Percentiles rank a stretch among this genome's conserved stretches.
These are phyloP conservation scores for Aspergillus diversus DNA, from an alignment of 495 filamentous ascomycete species.

Conservation along the genomic window DNA sequence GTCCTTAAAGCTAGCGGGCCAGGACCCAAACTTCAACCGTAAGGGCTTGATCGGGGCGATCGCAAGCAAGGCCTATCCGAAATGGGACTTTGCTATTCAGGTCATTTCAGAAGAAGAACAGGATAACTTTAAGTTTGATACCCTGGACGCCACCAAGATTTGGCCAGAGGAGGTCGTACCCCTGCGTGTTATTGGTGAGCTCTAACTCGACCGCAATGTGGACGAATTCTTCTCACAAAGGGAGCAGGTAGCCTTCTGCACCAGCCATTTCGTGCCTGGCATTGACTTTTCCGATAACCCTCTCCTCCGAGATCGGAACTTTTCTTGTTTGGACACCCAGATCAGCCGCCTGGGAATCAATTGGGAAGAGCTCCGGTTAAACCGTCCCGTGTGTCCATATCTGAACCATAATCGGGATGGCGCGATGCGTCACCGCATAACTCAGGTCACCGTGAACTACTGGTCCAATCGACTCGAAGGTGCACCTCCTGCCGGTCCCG, in stretches of 20 bases:
- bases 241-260: constrained; percentile 83
- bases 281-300: constrained; percentile 88
- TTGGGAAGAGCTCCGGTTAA: constrained; percentile 86
- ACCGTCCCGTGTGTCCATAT: constrained; percentile 72
- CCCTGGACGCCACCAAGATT: constrained; percentile 88
- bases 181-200: constrained; percentile 76
- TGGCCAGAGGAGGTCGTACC: constrained; percentile 88
- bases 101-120: constrained; percentile 69
- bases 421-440: constrained; percentile 52
- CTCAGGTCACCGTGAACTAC: constrained; percentile 79
- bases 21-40: constrained; percentile 87
- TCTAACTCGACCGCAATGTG: constrained; percentile 80
- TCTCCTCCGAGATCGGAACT: constrained; percentile 81
- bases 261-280: constrained; percentile 81
- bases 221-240: constrained; percentile 88
- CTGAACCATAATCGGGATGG: constrained; percentile 50
- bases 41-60: constrained; percentile 86
- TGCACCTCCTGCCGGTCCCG: constrained; percentile 58
- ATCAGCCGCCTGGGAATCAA: constrained; percentile 80
- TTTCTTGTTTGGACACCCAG: constrained; percentile 88
- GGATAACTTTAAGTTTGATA: constrained; percentile 87
- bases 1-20: constrained; percentile 76
- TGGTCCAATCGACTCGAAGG: constrained; percentile 81
- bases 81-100: constrained; percentile 86
- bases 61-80: constrained; percentile 64